Conservation (phyloP, 495 filamentous ascomycete genomes). For the Aspergillus baeticus region DNA sequence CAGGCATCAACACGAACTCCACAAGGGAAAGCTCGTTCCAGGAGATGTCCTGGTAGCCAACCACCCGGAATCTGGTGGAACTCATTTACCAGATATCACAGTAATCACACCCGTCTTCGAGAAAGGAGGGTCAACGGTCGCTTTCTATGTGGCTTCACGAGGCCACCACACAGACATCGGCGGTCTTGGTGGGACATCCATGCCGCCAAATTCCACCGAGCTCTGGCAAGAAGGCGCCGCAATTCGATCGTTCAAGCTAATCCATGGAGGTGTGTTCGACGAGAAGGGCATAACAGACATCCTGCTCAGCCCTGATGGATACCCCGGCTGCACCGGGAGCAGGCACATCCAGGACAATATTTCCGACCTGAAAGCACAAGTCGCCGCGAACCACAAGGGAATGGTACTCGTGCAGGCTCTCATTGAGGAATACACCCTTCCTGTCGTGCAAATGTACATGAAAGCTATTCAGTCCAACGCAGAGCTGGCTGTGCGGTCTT, state of each 20-base stretch:
- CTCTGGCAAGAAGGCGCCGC: constrained; percentile 90
- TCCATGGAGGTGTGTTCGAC: constrained; percentile 82
- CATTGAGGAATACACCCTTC: constrained; percentile 84
- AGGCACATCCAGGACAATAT: constrained; percentile 87
- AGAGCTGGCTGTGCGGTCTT: constrained; percentile 66
- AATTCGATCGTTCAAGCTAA: constrained; percentile 89
- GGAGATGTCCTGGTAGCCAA: constrained; percentile 95
- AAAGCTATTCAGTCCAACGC: constrained; percentile 87
- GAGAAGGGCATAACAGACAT: constrained; percentile 79
- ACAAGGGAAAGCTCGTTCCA: constrained; percentile 81
- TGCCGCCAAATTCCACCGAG: constrained; percentile 91
- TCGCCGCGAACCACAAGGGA: constrained; percentile 97
- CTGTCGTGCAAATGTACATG: constrained; percentile 93
- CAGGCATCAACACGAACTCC: constrained; percentile 69
- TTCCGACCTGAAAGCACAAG: constrained; percentile 91
- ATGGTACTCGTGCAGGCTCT: constrained; percentile 80
- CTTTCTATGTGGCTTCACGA: constrained; percentile 89
- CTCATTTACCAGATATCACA: constrained; percentile 87
- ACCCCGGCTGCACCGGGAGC: constrained; percentile 84
- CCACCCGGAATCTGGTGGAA: constrained; percentile 89
- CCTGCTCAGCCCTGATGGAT: constrained; percentile 76
- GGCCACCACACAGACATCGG: constrained; percentile 83
- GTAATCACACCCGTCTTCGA: constrained; percentile 80
- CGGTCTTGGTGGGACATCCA: constrained; percentile 88
- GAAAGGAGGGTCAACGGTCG: constrained; percentile 51